Evolutionary conservation across 2,329 filamentous ascomycete genomes (phyloP).

Genomic region (Colletotrichum sp.): DNA sequence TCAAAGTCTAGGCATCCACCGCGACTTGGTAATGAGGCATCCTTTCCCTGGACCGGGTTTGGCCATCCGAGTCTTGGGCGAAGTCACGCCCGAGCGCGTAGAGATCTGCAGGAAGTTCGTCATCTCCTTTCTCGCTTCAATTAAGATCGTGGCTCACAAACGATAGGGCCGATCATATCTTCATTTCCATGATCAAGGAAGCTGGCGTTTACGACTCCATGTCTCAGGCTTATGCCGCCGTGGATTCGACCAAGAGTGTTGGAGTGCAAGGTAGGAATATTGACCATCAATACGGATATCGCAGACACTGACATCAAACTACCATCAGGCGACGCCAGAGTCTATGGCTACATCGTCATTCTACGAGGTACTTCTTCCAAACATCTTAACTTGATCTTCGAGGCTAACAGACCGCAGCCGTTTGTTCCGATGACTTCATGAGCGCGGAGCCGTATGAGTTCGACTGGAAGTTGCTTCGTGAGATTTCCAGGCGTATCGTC

Average conservation of each 20-base stretch:
- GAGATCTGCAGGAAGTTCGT: constrained; percentile 71
- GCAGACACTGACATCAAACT: constrained; percentile 1
- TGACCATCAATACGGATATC: neutral
- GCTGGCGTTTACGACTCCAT: constrained; percentile 72
- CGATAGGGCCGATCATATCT: constrained; percentile 71
- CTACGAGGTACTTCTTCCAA: neutral
- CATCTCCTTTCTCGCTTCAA: neutral
- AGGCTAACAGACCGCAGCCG: constrained; percentile 32
- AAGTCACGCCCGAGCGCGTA: constrained; percentile 80
- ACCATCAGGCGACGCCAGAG: constrained; percentile 38
- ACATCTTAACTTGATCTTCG: neutral
- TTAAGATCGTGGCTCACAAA: neutral
- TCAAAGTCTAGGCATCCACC: constrained; percentile 34
- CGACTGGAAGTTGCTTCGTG: constrained; percentile 65
- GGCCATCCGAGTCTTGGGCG: constrained; percentile 81
- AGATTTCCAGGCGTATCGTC: constrained; percentile 69
- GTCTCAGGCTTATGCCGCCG: constrained; percentile 51
- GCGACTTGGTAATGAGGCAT: constrained; percentile 72
- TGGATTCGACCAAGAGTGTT: constrained; percentile 44
- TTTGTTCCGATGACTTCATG: constrained; percentile 36
- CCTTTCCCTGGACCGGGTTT: constrained; percentile 76
- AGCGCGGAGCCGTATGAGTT: constrained; percentile 71
- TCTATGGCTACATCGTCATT: constrained; percentile 35
- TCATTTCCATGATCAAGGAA: constrained; percentile 75
- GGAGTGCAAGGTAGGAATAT: neutral